These are phyloP conservation scores for Globisporangium splendens DNA, from an alignment of 352 stramenopile genomes.

Conservation along the genomic window DNA sequence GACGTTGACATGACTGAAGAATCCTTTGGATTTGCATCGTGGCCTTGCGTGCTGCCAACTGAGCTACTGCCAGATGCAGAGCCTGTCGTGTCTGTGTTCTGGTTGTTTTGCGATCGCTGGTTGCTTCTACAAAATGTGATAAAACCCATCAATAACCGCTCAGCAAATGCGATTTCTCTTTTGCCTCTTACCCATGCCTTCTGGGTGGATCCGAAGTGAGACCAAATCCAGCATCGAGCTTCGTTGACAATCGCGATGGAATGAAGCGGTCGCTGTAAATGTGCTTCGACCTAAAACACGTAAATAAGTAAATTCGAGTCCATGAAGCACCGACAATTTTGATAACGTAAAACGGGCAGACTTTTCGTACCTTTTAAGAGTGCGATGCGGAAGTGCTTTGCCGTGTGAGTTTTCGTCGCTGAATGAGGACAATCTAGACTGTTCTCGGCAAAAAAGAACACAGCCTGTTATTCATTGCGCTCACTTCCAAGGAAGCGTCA, in stretches of 20 bases:
- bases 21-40: slow-evolving; percentile 7
- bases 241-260: slow-evolving; percentile 63
- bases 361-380: slow-evolving; percentile 37
- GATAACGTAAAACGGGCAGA: neutral
- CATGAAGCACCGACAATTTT: neutral
- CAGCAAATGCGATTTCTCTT: neutral
- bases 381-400: slow-evolving; percentile 40
- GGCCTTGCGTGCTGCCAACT: neutral
- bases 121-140: slow-evolving; percentile 6
- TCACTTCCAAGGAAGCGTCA: slow-evolving; percentile 5
- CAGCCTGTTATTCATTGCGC: neutral
- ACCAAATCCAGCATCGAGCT: slow-evolving; percentile 72
- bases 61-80: slow-evolving; percentile 13
- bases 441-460: neutral
- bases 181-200: slow-evolving; percentile 16
- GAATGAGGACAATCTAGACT: slow-evolving; percentile 29
- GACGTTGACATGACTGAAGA: slow-evolving; percentile 5
- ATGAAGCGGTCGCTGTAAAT: slow-evolving; percentile 90
- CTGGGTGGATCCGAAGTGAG: slow-evolving; percentile 45
- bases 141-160: neutral
- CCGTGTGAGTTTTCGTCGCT: slow-evolving; percentile 31
- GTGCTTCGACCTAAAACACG: slow-evolving; percentile 47
- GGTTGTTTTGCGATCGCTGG: slow-evolving; percentile 13
- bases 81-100: slow-evolving; percentile 7
- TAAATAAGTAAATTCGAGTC: neutral